Base-by-base conservation (phyloP, 257 asterid genomes). In the Handroanthus guayacan region DNA sequence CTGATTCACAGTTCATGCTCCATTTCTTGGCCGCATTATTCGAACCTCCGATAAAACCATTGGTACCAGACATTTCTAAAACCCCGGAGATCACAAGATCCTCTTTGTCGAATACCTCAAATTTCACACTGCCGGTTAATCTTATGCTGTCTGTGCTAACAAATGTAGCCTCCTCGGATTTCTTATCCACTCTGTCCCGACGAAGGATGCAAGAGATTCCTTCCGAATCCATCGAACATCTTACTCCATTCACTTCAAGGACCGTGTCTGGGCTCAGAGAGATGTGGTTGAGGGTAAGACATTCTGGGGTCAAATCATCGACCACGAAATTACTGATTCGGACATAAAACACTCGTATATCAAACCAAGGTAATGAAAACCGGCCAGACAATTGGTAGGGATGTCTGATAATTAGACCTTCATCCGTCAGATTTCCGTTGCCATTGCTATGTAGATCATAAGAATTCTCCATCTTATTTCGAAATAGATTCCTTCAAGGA, bases 111-210 rank as follows among this genome's bases (percentile, higher is more conserved):
- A 87, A 86, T 20, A 91, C 98, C 86, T 89, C 95, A 61, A 95
- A 90, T 56, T 79, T 95, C 75, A 90, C 91, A 76, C 87, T 89
- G 60, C 90, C 92, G 0, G 95, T 90, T 62, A 90, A 75, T 69
- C 92, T 87, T 68, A 92, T 67, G 79, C 95, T 78, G 71, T 89
- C 90, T 0, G 99, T 95, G 83, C 95, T 85, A 18, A 95, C 96
- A 85, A 89, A 95, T 13, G 96, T 95, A 14, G 94, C 95, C 82
- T 95, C 98, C 71, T 95, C 96, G 0, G 97, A 86, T 90, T 84
- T 88, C 89, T 84, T 89, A 81, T 92, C 99, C 20, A 87, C 86
- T 11, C 96, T 76, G 12, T 91, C 96, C 54, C 95, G 85, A 54
- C 98, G 79, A 69, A 92, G 96, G 79, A 83, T n/a, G 34, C 91